phyloP scores from a whole-genome alignment of 306 rosid species.

The Canavalia ensiformis region DNA sequence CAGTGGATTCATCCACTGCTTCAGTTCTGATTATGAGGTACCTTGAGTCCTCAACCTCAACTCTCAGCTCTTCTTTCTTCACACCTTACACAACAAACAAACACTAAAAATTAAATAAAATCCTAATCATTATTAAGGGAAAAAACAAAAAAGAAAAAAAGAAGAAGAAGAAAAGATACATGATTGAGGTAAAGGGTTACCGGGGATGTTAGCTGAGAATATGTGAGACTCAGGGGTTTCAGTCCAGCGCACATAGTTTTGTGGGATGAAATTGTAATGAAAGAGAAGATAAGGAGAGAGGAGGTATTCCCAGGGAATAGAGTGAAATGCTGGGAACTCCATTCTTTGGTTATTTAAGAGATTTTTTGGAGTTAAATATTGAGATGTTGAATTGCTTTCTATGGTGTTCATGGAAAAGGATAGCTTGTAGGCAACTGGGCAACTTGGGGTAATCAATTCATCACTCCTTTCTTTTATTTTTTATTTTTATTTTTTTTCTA shows the following conservation, averaged over 20 bases:
- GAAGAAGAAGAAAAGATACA: no score
- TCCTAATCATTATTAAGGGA: neutral
- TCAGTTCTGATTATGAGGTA: slow-evolving; percentile 76
- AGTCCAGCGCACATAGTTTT: slow-evolving; percentile 80
- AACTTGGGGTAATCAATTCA: slow-evolving; percentile 45
- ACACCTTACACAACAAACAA: slow-evolving; percentile 61
- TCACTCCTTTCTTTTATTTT: neutral
- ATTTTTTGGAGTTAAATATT: neutral
- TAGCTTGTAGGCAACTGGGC: slow-evolving; percentile 47
- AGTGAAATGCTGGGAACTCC: slow-evolving; percentile 59
- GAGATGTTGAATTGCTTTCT: neutral
- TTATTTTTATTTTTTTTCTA: neutral
- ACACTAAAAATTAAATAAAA: neutral
- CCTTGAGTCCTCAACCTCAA: slow-evolving; percentile 80
- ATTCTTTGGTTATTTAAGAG: slow-evolving; percentile 44
- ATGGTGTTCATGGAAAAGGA: neutral
- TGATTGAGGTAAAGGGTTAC: slow-evolving; percentile 37
- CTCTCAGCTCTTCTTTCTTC: slow-evolving; percentile 76
- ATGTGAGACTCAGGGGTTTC: slow-evolving; percentile 77
- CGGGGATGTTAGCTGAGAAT: slow-evolving; percentile 81
- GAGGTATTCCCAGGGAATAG: slow-evolving; percentile 52
- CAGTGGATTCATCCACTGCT: slow-evolving; percentile 59
- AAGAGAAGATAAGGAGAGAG: slow-evolving; percentile 64
- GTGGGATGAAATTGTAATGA: slow-evolving; percentile 63
- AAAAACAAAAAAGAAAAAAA: neutral